Conservation (phyloP, 23 red algal genomes). For the Pyropia yezoensis region DNA sequence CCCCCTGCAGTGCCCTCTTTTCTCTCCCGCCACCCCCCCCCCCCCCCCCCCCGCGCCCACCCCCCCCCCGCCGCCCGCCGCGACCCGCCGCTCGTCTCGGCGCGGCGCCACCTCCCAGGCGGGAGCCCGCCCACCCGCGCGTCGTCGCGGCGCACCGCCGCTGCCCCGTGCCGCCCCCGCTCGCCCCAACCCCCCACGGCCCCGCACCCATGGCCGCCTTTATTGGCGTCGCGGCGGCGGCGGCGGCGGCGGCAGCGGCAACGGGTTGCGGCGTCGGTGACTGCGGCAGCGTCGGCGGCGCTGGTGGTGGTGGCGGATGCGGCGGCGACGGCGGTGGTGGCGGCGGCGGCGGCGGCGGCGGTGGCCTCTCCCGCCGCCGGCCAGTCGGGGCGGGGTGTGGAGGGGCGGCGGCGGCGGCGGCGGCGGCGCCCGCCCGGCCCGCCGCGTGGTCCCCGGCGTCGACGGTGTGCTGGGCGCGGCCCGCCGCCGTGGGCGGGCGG, state of each 20-base stretch:
- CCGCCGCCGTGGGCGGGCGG: not conserved
- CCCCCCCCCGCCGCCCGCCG: too few species aligned
- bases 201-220: not conserved
- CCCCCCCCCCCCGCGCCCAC: too few species aligned
- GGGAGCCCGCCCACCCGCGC: too few species aligned
- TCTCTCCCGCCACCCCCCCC: too few species aligned
- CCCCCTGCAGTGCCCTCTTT: too few species aligned
- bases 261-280: not conserved
- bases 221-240: not conserved
- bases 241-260: slow-evolving; percentile 1
- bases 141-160: not conserved
- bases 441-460: not conserved
- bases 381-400: not conserved
- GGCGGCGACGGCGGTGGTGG: not conserved
- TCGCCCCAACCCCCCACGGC: not conserved
- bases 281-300: not conserved
- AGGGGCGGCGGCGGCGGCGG: not conserved
- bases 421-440: too few species aligned
- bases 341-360: not conserved
- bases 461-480: slow-evolving; percentile 3
- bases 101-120: too few species aligned
- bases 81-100: too few species aligned
- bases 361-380: not conserved
- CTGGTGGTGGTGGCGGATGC: not conserved
- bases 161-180: slow-evolving; percentile 2